phyloP scores from a whole-genome alignment of 2,329 filamentous ascomycete species.

The Thelonectria rubi region DNA sequence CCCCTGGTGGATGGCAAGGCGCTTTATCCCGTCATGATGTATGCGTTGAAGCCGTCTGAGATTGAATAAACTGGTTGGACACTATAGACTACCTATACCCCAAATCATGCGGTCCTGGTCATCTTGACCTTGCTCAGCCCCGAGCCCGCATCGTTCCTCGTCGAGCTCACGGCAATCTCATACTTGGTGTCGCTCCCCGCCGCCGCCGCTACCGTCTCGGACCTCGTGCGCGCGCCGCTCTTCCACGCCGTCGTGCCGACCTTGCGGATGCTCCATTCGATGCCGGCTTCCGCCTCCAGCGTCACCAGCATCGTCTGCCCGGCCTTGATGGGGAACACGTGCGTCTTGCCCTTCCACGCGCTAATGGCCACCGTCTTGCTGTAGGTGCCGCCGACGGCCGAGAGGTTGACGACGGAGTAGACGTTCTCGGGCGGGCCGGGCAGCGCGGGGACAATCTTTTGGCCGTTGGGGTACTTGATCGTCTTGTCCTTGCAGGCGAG shows the following conservation, averaged over 20 bases:
- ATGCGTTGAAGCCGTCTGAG: constrained; percentile 4
- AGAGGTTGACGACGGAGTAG: constrained; percentile 6
- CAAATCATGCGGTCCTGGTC: constrained; percentile 14
- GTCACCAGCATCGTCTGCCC: constrained; percentile 20
- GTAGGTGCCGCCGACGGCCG: constrained; percentile 8
- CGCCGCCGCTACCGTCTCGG: constrained; percentile 14
- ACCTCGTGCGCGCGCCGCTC: constrained; percentile 8
- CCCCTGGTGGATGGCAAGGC: constrained; percentile 1
- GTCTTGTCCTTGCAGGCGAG: constrained; percentile 27
- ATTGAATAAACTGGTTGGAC: background rate
- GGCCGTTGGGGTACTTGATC: constrained; percentile 26
- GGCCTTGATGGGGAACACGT: constrained; percentile 23
- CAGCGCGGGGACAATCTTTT: constrained; percentile 17
- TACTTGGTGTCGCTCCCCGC: constrained; percentile 21
- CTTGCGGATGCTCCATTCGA: constrained; percentile 27
- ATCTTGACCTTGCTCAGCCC: constrained; percentile 27
- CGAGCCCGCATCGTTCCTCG: constrained; percentile 21
- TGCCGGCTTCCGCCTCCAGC: constrained; percentile 15
- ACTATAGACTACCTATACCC: background rate
- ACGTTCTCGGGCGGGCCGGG: constrained; percentile 7
- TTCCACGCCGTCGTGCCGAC: constrained; percentile 23
- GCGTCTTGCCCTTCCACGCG: constrained; percentile 18
- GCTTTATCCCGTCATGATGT: constrained; percentile 22
- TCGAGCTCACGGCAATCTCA: constrained; percentile 24
- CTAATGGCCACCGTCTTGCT: constrained; percentile 13